phyloP scores from a whole-genome alignment of 1,139 yeast genomes.

The Yamadazyma mexicana region DNA sequence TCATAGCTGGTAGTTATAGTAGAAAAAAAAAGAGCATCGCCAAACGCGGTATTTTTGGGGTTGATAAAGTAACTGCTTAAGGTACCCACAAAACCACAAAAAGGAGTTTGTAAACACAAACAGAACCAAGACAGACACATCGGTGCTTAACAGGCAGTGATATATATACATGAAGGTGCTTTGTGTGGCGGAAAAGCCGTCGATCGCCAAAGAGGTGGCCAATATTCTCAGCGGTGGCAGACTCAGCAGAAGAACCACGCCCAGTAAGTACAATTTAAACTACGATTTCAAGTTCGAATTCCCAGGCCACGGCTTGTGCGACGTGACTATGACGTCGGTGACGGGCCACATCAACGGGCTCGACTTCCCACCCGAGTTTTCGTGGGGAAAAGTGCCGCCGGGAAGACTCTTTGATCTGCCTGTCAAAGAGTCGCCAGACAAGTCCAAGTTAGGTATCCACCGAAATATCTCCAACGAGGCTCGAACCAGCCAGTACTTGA shows the following conservation, averaged over 20 bases:
- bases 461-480: conserved; percentile 69
- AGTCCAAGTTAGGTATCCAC: conserved; percentile 17
- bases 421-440: conserved; percentile 40
- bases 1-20: background rate
- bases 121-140: background rate
- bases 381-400: conserved; percentile 73
- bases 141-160: too few relatives aligned
- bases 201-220: conserved; percentile 88
- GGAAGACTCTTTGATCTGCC: conserved; percentile 70
- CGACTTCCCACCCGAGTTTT: conserved; percentile 64
- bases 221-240: conserved; percentile 74
- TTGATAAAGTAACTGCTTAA: background rate
- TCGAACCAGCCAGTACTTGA: conserved; percentile 55
- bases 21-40: background rate
- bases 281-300: conserved; percentile 74
- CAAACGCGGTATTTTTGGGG: conserved; percentile 1
- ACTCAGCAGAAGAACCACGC: conserved; percentile 46
- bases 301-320: conserved; percentile 60
- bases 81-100: too few relatives aligned
- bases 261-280: conserved; percentile 70
- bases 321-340: conserved; percentile 90
- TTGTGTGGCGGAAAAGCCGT: conserved; percentile 97
- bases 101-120: too few relatives aligned
- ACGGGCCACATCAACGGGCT: conserved; percentile 74
- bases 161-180: conserved; percentile 68